Evolutionary conservation across 2,329 filamentous ascomycete genomes (phyloP).

Genomic region (Ilyonectria destructans): DNA sequence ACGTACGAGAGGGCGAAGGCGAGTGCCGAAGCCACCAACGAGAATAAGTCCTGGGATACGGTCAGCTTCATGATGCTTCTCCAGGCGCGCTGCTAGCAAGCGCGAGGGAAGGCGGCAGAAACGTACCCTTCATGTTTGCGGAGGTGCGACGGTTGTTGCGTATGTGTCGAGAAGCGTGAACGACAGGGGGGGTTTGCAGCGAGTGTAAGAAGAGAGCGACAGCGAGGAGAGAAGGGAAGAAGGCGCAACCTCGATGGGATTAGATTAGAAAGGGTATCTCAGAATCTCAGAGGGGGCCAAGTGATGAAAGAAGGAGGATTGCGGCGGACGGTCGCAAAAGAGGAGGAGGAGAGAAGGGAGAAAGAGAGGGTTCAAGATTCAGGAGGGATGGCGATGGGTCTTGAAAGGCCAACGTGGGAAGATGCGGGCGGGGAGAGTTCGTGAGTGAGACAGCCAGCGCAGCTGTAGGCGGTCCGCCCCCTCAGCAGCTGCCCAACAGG

Average conservation of each 20-base stretch:
- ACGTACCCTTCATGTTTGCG: conserved; percentile 58
- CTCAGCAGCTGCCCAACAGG: conserved; percentile 1
- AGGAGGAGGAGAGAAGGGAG: conserved; percentile 27
- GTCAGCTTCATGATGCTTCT: conserved; percentile 39
- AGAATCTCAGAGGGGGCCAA: conserved; percentile 35
- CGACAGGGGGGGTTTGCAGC: conserved; percentile 39
- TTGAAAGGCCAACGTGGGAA: conserved; percentile 51
- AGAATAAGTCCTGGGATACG: conserved; percentile 89
- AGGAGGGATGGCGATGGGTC: conserved; percentile 46
- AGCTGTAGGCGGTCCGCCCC: conserved; percentile 3
- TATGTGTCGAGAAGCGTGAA: conserved; percentile 38
- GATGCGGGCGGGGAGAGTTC: conserved; percentile 40
- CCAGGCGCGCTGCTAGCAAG: not conserved
- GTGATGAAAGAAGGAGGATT: conserved; percentile 14
- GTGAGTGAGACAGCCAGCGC: conserved; percentile 35
- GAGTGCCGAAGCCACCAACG: conserved; percentile 98
- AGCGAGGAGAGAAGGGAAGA: conserved; percentile 45
- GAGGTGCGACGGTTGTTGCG: conserved; percentile 40
- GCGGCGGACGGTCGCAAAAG: conserved; percentile 29
- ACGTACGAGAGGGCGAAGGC: conserved; percentile 93
- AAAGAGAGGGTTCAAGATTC: conserved; percentile 38
- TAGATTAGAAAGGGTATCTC: conserved; percentile 49
- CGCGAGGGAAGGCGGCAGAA: conserved; percentile 5
- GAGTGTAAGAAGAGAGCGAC: conserved; percentile 45
- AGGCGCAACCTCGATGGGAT: conserved; percentile 46